Conservation (phyloP, 495 filamentous ascomycete genomes). For the Usnea hakonensis region DNA sequence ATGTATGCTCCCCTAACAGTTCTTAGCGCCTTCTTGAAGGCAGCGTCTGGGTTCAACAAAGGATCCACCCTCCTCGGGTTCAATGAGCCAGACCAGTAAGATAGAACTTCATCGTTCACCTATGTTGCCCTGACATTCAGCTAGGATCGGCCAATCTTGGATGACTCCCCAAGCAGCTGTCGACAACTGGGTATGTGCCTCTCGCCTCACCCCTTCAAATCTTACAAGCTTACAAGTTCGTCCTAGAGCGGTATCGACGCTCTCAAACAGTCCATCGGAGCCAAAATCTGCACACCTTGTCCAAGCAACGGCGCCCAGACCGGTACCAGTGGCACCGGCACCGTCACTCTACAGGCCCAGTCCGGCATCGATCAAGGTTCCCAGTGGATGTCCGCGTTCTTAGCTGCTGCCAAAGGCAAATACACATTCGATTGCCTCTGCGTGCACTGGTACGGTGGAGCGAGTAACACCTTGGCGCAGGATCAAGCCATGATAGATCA, state of each 20-base stretch:
- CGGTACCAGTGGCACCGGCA: background rate
- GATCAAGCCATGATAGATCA: background rate
- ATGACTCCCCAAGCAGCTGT: background rate
- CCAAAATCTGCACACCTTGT: background rate
- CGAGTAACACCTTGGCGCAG: background rate
- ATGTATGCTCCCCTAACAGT: background rate
- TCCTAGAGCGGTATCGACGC: background rate
- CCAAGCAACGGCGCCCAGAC: background rate
- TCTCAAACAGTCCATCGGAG: background rate
- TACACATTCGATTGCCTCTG: background rate
- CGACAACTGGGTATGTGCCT: background rate
- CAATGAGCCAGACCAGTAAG: slow-evolving; percentile 1
- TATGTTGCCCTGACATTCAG: background rate
- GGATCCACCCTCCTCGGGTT: background rate
- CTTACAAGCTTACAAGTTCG: background rate
- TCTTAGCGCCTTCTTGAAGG: background rate
- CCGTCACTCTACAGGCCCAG: background rate
- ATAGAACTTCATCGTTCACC: background rate
- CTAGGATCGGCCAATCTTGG: background rate
- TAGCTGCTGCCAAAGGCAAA: background rate
- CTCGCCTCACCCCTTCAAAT: no score
- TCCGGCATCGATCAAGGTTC: background rate
- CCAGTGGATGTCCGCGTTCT: background rate
- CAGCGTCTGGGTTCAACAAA: background rate
- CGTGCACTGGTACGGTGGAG: background rate